Conservation (phyloP, 2,329 filamentous ascomycete genomes). For the Phialophora chinensis region DNA sequence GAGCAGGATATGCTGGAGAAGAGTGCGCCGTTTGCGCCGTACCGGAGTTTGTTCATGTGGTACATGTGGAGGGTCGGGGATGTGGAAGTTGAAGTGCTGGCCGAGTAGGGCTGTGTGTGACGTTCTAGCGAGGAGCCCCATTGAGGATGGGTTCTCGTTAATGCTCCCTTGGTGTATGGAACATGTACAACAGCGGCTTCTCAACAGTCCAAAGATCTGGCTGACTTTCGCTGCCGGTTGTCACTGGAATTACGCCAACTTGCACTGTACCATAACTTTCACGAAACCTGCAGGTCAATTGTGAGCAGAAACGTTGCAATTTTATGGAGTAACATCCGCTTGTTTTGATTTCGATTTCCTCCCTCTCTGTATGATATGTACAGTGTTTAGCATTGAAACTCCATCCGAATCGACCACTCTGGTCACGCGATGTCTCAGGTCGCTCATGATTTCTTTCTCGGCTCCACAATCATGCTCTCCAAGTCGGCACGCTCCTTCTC, state of each 20-base stretch:
- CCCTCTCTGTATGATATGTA: slow-evolving; percentile 24
- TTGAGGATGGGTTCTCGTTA: neutral
- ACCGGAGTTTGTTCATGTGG: slow-evolving; percentile 95
- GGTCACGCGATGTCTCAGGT: neutral
- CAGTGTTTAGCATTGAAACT: slow-evolving; percentile 21
- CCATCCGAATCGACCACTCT: neutral
- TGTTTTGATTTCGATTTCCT: slow-evolving; percentile 4
- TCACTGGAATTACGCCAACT: neutral
- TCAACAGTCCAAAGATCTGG: neutral
- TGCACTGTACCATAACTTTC: neutral
- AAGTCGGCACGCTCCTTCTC: slow-evolving; percentile 70
- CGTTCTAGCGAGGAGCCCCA: neutral
- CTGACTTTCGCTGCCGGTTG: neutral
- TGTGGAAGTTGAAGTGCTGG: slow-evolving; percentile 61
- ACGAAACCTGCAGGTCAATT: neutral
- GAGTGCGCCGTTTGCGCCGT: slow-evolving; percentile 80
- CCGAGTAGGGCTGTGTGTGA: slow-evolving; percentile 5
- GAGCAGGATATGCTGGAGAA: slow-evolving; percentile 90
- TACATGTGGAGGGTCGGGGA: slow-evolving; percentile 92
- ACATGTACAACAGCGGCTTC: neutral
- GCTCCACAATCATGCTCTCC: slow-evolving; percentile 65
- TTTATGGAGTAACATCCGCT: neutral
- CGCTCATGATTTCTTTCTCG: slow-evolving; percentile 23
- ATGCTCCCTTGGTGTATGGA: neutral
- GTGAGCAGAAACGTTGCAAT: neutral